phyloP scores from a whole-genome alignment of 495 filamentous ascomycete species.

The Daldinia loculata region DNA sequence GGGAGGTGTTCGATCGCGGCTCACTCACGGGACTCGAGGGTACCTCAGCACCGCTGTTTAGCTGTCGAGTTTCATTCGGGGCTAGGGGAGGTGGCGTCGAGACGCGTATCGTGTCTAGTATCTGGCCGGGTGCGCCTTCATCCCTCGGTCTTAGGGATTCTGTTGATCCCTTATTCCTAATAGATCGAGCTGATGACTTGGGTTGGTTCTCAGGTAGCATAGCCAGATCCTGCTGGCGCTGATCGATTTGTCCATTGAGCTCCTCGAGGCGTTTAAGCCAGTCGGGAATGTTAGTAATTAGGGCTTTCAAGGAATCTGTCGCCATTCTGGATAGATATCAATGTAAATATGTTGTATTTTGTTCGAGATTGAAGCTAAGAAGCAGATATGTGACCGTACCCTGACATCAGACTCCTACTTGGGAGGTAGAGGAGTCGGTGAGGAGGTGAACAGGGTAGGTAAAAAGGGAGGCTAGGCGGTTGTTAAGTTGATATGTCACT shows the following conservation, averaged over 20 bases:
- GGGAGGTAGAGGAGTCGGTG: slow-evolving; percentile 2
- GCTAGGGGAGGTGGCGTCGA: slow-evolving; percentile 33
- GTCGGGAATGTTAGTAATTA: slow-evolving; percentile 69
- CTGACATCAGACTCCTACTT: slow-evolving; percentile 40
- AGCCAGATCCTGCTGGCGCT: slow-evolving; percentile 74
- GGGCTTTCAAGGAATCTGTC: slow-evolving; percentile 71
- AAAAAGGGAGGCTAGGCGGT: slow-evolving; percentile 22
- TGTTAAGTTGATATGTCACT: slow-evolving; percentile 24
- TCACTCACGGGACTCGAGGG: slow-evolving; percentile 43
- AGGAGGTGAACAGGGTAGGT: slow-evolving; percentile 42
- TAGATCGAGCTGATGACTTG: slow-evolving; percentile 50
- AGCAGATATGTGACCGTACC: slow-evolving; percentile 14
- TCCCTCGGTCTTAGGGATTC: slow-evolving; percentile 68
- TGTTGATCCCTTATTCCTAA: slow-evolving; percentile 68
- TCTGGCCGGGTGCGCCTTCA: slow-evolving; percentile 49
- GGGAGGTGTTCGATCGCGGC: slow-evolving; percentile 55
- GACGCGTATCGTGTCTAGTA: slow-evolving; percentile 24
- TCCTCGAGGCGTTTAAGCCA: slow-evolving; percentile 76
- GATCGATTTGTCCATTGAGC: slow-evolving; percentile 71
- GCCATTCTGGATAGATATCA: slow-evolving; percentile 41
- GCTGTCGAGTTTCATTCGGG: slow-evolving; percentile 25
- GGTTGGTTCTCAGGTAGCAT: slow-evolving; percentile 50
- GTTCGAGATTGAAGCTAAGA: slow-evolving; percentile 7
- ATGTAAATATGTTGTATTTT: not conserved
- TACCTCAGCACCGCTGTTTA: slow-evolving; percentile 41